phyloP scores from a whole-genome alignment of 2,329 filamentous ascomycete genomes.

The Dryadomyces quercivorus region DNA sequence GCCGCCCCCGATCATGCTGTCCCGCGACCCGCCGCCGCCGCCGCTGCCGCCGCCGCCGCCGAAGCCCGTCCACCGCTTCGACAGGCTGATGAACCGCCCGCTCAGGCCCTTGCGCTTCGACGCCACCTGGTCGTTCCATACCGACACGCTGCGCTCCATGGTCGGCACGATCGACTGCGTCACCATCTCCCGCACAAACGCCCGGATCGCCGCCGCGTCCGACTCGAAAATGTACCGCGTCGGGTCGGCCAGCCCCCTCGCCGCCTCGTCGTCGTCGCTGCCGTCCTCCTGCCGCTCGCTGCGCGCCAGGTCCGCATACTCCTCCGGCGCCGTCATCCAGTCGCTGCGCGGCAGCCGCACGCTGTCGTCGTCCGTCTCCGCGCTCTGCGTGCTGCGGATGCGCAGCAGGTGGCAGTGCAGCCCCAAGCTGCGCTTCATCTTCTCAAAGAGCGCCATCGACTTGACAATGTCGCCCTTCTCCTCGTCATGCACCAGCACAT shows the following conservation, averaged over 20 bases:
- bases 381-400: constrained; percentile 71
- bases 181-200: constrained; percentile 88
- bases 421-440: constrained; percentile 98
- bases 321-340: constrained; percentile 82
- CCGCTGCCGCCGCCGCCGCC: constrained; percentile 34
- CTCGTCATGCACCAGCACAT: constrained; percentile 92
- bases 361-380: constrained; percentile 84
- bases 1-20: constrained; percentile 41
- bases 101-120: constrained; percentile 79
- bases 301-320: constrained; percentile 60
- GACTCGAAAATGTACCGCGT: constrained; percentile 81
- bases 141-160: constrained; percentile 83
- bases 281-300: constrained; percentile 26
- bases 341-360: constrained; percentile 68
- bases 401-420: constrained; percentile 87
- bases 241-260: constrained; percentile 36
- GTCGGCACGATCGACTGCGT: constrained; percentile 89
- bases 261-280: constrained; percentile 52
- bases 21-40: constrained; percentile 29
- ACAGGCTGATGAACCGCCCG: constrained; percentile 88
- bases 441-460: constrained; percentile 83
- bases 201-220: constrained; percentile 75
- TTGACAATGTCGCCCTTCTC: constrained; percentile 86
- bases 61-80: constrained; percentile 79
- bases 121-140: constrained; percentile 96